phyloP scores from a whole-genome alignment of 2,329 filamentous ascomycete species.

The Bertia moriformis region DNA sequence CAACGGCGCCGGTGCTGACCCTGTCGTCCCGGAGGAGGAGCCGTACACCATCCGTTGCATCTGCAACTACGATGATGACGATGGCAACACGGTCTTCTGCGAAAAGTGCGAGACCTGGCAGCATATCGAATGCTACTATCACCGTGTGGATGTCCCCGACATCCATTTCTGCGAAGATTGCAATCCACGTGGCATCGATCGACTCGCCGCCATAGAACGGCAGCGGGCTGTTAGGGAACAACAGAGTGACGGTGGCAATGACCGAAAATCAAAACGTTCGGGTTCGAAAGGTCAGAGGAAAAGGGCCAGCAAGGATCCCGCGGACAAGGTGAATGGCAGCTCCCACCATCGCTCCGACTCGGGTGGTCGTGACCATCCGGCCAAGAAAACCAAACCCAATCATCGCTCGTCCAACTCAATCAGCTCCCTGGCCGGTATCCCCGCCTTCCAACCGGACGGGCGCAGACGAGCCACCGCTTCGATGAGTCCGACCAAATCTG shows the following conservation, averaged over 20 bases:
- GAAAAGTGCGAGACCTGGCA: constrained; percentile 58
- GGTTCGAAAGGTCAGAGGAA: not conserved
- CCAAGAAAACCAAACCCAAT: not conserved
- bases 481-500: not conserved
- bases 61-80: constrained; percentile 51
- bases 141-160: constrained; percentile 37
- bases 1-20: not conserved
- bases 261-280: not conserved
- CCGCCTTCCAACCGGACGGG: not conserved
- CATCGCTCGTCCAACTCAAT: not conserved
- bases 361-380: not conserved
- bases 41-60: constrained; percentile 28
- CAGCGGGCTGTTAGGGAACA: constrained; percentile 32
- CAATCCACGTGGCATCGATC: constrained; percentile 26
- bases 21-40: not conserved
- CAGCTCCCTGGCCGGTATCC: not conserved
- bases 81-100: constrained; percentile 55
- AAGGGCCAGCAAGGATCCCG: not conserved
- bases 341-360: not conserved
- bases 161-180: constrained; percentile 48
- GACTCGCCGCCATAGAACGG: not conserved
- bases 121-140: constrained; percentile 56
- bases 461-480: not conserved
- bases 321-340: not conserved
- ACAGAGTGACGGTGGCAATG: constrained; percentile 15